Conservation (phyloP, 2,329 filamentous ascomycete genomes). For the Neoscytalidium dimidiatum region DNA sequence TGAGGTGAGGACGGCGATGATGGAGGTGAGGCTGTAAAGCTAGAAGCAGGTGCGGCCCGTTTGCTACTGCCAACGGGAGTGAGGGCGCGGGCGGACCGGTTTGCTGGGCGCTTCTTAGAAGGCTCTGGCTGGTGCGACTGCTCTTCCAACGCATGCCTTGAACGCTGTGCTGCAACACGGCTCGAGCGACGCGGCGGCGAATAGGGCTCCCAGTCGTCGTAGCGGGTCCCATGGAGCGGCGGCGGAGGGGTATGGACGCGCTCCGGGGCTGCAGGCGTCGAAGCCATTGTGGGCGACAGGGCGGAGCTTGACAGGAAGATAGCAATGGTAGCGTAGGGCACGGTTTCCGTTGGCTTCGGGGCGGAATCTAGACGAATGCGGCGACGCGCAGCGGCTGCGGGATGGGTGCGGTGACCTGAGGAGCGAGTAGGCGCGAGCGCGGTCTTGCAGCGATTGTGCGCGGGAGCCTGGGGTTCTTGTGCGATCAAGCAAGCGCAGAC, state of each 20-base stretch:
- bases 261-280: conserved; percentile 64
- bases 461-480: not conserved
- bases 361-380: conserved; percentile 14
- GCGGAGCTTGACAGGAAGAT: not conserved
- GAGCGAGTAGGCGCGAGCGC: not conserved
- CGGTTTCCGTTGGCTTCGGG: not conserved
- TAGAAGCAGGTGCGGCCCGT: conserved; percentile 42
- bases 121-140: not conserved
- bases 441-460: not conserved
- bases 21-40: conserved; percentile 22
- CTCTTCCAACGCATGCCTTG: conserved; percentile 18
- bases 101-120: conserved; percentile 26
- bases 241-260: conserved; percentile 67
- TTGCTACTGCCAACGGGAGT: conserved; percentile 34
- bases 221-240: conserved; percentile 63
- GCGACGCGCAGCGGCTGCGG: conserved; percentile 9
- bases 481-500: not conserved
- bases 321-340: not conserved
- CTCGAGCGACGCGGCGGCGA: conserved; percentile 67
- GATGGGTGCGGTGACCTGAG: not conserved
- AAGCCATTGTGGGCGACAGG: conserved; percentile 31
- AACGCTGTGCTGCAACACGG: conserved; percentile 61
- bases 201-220: conserved; percentile 72
- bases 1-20: conserved; percentile 41
- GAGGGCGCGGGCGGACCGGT: conserved; percentile 27